A percentile compares a stretch with the other conserved stretches of the same genome.
phyloP scores from a whole-genome alignment of 768 basidiomycete species.

The Mycena sanguinolenta region DNA sequence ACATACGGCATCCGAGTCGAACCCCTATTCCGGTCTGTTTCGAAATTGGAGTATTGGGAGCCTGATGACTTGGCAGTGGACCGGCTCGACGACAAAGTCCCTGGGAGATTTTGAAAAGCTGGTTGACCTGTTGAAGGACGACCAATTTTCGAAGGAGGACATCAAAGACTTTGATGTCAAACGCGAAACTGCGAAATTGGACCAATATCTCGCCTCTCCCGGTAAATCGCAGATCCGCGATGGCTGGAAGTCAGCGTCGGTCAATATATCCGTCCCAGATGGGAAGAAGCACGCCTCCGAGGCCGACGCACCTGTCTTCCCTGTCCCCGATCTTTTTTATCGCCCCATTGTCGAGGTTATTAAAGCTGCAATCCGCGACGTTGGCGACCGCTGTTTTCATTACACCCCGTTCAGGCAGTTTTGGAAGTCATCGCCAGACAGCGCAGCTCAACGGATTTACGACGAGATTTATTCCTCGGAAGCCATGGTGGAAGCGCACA shows the following conservation, averaged over 20 bases:
- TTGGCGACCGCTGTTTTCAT: constrained; percentile 19
- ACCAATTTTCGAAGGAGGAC: neutral
- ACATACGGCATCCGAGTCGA: too few species aligned
- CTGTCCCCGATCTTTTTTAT: constrained; percentile 36
- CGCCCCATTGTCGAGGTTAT: constrained; percentile 39
- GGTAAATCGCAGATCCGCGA: neutral
- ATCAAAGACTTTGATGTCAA: constrained; percentile 8
- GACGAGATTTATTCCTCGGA: constrained; percentile 21
- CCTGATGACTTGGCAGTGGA: neutral
- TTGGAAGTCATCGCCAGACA: constrained; percentile 15
- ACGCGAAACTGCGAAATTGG: neutral
- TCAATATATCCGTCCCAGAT: constrained; percentile 13
- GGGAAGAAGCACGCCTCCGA: constrained; percentile 4
- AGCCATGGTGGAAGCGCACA: constrained; percentile 16
- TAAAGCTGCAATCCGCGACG: constrained; percentile 9
- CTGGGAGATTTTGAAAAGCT: neutral
- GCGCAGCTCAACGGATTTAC: constrained; percentile 10
- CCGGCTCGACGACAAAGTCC: neutral
- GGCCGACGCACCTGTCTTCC: neutral
- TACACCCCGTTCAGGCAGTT: constrained; percentile 37
- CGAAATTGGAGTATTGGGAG: neutral
- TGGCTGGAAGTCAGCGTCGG: constrained; percentile 7
- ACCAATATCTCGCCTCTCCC: neutral
- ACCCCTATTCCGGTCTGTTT: neutral
- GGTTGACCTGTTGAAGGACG: neutral